Conservation (phyloP, 1,139 yeast species). For the Geotrichum restrictum region DNA sequence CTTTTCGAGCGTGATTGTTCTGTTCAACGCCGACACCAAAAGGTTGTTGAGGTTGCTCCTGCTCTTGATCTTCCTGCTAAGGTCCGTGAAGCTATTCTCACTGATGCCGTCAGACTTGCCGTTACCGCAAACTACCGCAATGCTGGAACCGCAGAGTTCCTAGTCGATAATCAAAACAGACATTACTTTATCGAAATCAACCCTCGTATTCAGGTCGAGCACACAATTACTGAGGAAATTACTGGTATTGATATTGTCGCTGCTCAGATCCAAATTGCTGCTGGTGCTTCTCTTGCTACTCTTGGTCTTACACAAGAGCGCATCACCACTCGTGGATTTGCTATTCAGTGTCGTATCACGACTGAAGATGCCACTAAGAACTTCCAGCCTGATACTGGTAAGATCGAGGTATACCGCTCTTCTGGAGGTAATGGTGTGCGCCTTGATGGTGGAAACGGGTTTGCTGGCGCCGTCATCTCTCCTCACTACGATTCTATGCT, state of each 20-base stretch:
- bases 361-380: slow-evolving; percentile 96
- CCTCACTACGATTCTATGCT: slow-evolving; percentile 98
- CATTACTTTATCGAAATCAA: slow-evolving; percentile 97
- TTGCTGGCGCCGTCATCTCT: slow-evolving; percentile 95
- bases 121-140: slow-evolving; percentile 83
- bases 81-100: slow-evolving; percentile 84
- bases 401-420: slow-evolving; percentile 94
- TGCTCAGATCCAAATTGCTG: slow-evolving; percentile 98
- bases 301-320: slow-evolving; percentile 90
- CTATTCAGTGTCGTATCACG: slow-evolving; percentile 98
- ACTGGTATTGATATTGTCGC: slow-evolving; percentile 98
- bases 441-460: slow-evolving; percentile 98
- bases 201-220: slow-evolving; percentile 98
- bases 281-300: slow-evolving; percentile 92
- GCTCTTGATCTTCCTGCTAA: slow-evolving; percentile 80
- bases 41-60: slow-evolving; percentile 99
- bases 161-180: slow-evolving; percentile 89
- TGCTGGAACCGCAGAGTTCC: slow-evolving; percentile 98
- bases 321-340: slow-evolving; percentile 94
- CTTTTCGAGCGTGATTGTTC: slow-evolving; percentile 97
- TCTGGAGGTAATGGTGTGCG: slow-evolving; percentile 99
- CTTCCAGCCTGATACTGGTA: slow-evolving; percentile 98
- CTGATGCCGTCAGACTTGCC: slow-evolving; percentile 93
- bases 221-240: slow-evolving; percentile 97
- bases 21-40: slow-evolving; percentile 98